Evolutionary conservation across 192 early-diverging fungal species (phyloP).

Genomic region (Mortierella antarctica): DNA sequence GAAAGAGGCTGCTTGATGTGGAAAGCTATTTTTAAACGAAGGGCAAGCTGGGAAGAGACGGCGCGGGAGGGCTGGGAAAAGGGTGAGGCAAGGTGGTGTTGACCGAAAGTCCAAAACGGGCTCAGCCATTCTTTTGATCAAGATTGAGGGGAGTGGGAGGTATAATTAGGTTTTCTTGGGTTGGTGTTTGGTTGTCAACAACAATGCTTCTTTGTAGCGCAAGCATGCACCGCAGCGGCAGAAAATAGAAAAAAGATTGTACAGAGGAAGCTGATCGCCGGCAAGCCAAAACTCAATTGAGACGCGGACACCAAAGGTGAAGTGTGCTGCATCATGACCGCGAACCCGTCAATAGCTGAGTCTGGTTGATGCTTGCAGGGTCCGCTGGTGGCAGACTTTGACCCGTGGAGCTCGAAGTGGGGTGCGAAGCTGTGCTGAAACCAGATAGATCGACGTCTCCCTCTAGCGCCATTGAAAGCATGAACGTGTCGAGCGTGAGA

Average conservation of each 20-base stretch:
- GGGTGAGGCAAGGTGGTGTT: neutral
- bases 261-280: neutral
- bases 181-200: neutral
- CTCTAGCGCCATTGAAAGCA: constrained; percentile 32
- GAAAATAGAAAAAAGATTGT: neutral
- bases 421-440: constrained; percentile 24
- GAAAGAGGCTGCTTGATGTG: neutral
- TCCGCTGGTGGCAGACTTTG: neutral
- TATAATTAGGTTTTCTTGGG: constrained; percentile 2
- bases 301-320: neutral
- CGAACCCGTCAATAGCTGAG: constrained; percentile 39
- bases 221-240: constrained; percentile 3
- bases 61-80: no score
- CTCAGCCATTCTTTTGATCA: constrained; percentile 15
- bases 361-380: constrained; percentile 22
- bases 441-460: constrained; percentile 12
- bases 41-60: neutral
- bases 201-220: no score
- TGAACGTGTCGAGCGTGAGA: constrained; percentile 15
- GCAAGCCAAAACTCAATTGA: neutral
- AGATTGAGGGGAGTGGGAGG: neutral
- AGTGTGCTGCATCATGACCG: constrained; percentile 14
- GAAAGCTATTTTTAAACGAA: neutral
- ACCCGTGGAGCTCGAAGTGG: neutral
- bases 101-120: constrained; percentile 34